Evolutionary conservation across 176 grass and related monocot species (phyloP).

Genomic region (sorghum (Sorghum bicolor)): Sorghum_bicolor_NCBIv3 NC_012878.2:3893501-3894000

Average conservation of each 20-base stretch:
- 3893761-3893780: background rate
- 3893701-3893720: background rate
- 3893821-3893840: background rate
- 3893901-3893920: background rate
- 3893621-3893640: constrained; percentile 75
- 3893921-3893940: background rate
- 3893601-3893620: constrained; percentile 40
- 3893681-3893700: background rate
- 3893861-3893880: background rate
- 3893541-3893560: background rate
- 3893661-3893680: constrained; percentile 19
- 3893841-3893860: background rate
- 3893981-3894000: background rate
- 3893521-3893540: background rate
- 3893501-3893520: background rate
- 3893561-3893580: constrained; percentile 44
- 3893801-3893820: background rate
- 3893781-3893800: background rate
- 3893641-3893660: constrained; percentile 86
- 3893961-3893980: background rate
- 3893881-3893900: background rate
- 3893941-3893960: background rate
- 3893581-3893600: constrained; percentile 38
- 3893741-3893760: background rate
- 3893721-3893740: background rate